Conservation (phyloP, 345 rosid genomes). For the Passiflora organensis region DNA sequence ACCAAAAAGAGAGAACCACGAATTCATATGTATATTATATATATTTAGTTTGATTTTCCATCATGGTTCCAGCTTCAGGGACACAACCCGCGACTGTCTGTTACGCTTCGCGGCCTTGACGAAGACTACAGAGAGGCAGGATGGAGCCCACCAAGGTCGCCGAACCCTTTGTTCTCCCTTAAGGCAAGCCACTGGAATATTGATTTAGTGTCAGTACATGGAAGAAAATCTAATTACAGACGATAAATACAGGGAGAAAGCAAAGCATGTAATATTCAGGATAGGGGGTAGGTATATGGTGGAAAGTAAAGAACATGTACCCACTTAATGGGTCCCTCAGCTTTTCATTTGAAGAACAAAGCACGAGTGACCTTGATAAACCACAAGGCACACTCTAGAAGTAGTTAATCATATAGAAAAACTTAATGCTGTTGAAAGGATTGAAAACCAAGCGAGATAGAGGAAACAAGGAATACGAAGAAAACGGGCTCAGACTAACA, state of each 20-base stretch:
- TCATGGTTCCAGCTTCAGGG: constrained; percentile 95
- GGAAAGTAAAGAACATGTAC: too few species aligned
- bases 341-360: too few species aligned
- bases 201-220: constrained; percentile 10
- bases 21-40: constrained; percentile 43
- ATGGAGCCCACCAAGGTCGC: constrained; percentile 99
- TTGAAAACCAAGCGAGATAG: too few species aligned
- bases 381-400: too few species aligned
- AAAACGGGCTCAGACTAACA: too few species aligned
- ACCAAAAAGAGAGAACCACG: constrained; percentile 30
- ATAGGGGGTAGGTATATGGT: background rate
- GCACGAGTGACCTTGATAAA: too few species aligned
- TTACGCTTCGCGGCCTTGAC: constrained; percentile 86
- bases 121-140: constrained; percentile 77
- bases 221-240: background rate
- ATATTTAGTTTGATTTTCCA: too few species aligned
- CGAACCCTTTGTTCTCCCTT: constrained; percentile 95
- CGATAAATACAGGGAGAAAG: background rate
- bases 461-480: too few species aligned
- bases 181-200: constrained; percentile 78
- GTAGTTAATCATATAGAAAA: too few species aligned
- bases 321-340: too few species aligned
- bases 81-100: constrained; percentile 93
- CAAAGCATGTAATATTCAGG: too few species aligned
- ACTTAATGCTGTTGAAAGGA: too few species aligned